phyloP scores from a whole-genome alignment of 768 basidiomycete genomes.

The Terana coerulea region DNA sequence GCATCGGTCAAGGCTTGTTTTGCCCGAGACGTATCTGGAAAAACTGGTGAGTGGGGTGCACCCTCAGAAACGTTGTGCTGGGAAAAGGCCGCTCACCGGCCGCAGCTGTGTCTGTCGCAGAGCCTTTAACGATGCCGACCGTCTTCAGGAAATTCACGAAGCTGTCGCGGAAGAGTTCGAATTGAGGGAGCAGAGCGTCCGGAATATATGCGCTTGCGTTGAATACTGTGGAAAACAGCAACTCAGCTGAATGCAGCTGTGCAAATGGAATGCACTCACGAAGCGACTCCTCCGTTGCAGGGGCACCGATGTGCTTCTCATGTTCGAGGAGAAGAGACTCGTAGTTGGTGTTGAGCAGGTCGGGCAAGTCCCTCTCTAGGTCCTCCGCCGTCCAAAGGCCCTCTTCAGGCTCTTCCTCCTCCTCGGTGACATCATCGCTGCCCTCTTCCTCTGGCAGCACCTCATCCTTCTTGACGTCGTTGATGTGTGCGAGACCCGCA shows the following conservation, averaged over 20 bases:
- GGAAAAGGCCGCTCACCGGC: conserved; percentile 25
- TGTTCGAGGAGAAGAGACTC: conserved; percentile 73
- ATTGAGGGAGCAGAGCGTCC: conserved; percentile 70
- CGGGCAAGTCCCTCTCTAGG: conserved; percentile 54
- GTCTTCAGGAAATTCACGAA: conserved; percentile 60
- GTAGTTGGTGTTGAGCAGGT: conserved; percentile 61
- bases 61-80: too few relatives aligned
- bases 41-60: not conserved
- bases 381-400: conserved; percentile 57
- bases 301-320: conserved; percentile 59
- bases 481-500: conserved; percentile 67
- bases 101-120: conserved; percentile 38
- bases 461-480: conserved; percentile 53
- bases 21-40: conserved; percentile 55
- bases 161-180: conserved; percentile 59
- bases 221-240: conserved; percentile 51
- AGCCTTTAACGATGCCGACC: conserved; percentile 52
- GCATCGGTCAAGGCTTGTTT: conserved; percentile 61
- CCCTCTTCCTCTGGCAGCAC: conserved; percentile 29
- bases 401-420: conserved; percentile 41
- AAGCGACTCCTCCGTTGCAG: conserved; percentile 34
- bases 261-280: conserved; percentile 43
- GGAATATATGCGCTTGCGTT: conserved; percentile 82
- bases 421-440: conserved; percentile 13
- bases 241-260: not conserved